phyloP scores from a whole-genome alignment of 352 stramenopile genomes.

The Phytophthora cactorum region DNA sequence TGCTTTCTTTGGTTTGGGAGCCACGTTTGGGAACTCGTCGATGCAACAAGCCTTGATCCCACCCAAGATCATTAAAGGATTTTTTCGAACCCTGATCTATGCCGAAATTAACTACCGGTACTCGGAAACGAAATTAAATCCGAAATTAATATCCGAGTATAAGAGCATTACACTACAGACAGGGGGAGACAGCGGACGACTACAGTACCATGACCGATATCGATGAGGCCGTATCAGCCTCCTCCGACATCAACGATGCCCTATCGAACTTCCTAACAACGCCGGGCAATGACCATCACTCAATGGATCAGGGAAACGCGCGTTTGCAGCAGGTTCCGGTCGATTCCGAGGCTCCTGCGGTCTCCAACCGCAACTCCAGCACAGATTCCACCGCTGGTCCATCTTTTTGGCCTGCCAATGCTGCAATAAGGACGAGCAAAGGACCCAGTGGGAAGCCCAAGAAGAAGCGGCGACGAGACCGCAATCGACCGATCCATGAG shows the following conservation, averaged over 20 bases:
- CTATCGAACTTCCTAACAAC: background rate
- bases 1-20: no score
- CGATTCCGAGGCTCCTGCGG: background rate
- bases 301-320: background rate
- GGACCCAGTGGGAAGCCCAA: constrained; percentile 6
- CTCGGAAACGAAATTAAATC: no score
- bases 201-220: no score
- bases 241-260: background rate
- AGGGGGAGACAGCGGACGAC: no score
- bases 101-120: no score
- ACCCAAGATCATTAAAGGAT: no score
- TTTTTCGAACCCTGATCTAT: no score
- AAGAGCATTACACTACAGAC: no score
- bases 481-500: constrained; percentile 32
- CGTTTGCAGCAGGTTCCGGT: background rate
- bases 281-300: background rate
- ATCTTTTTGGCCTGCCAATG: constrained; percentile 24
- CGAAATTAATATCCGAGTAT: no score
- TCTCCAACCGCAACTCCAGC: background rate
- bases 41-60: no score
- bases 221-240: background rate
- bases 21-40: no score
- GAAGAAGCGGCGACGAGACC: constrained; percentile 30
- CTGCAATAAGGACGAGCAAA: background rate
- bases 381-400: background rate